Evolutionary conservation across 2,329 filamentous ascomycete species (phyloP), one percentile per base, ranked within the genome.

Genomic region (Nannizziopsis arthrosporioides): DNA sequence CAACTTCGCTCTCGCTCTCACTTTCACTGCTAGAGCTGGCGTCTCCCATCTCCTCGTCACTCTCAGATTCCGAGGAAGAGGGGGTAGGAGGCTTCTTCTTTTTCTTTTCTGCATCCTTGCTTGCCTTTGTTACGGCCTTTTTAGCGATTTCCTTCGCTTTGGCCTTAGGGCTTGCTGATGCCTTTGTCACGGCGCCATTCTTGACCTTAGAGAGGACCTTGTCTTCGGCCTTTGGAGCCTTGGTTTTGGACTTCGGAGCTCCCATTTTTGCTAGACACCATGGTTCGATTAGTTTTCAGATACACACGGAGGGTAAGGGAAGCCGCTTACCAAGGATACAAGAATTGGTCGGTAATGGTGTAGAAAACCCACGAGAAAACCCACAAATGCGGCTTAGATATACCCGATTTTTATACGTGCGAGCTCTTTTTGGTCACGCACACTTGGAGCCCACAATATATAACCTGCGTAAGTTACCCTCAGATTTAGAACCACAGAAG

Each of bases 201-300:
- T 73, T 73, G 58, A 71, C 70, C 62, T 72, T 72, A 61, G 57
- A 63, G 55, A 72, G 51, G 56, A 64, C 57, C 63, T 70, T 70
- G 60, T 63, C 61, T 52, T 56, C 59, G 52, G 62, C 55, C 57
- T 70, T 68, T 50, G 68, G 60, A 43, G 56, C 55, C 56, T 51
- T 59, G 57, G 59, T 54, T 62, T 72, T 70, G 48, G 66, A 64
- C 62, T 72, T 72, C 42, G 68, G 68, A 66, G 69, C 70, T 56
- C 58, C 68, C 59, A 59, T 57, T 58, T 27, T 60, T 50, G 19
- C 32, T 40, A 42, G 47, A 37, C 47, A 27, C 22, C 4, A 27
- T 4, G 7, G 22, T 27, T 27, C 7, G 22, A n/a, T 27, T 7
- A 27, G 22, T 27, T 27, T 27, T 27, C 22, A 27, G 22, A 7